Evolutionary conservation across 2,329 filamentous ascomycete species (phyloP).

Genomic region (Trichocomaceae sp.): DNA sequence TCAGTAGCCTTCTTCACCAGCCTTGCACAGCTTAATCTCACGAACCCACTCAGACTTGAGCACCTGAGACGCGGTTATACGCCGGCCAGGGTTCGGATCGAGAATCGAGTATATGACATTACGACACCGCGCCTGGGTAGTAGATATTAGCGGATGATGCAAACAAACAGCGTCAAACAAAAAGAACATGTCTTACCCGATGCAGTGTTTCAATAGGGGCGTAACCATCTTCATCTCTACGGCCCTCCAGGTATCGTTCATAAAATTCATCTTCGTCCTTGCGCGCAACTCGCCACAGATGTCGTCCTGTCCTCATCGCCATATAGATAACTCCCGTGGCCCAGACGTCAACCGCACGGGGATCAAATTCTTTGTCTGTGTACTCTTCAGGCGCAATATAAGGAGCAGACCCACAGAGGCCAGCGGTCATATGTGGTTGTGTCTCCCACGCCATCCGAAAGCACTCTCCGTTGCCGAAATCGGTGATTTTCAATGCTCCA

Average conservation of each 20-base stretch:
- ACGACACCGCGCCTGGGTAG: slow-evolving; percentile 74
- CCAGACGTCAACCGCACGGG: slow-evolving; percentile 96
- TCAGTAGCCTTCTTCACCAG: slow-evolving; percentile 87
- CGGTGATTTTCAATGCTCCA: slow-evolving; percentile 91
- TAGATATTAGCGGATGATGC: slow-evolving; percentile 11
- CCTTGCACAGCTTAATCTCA: slow-evolving; percentile 94
- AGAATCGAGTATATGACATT: slow-evolving; percentile 99
- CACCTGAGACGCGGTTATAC: slow-evolving; percentile 92
- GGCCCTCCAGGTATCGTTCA: slow-evolving; percentile 83
- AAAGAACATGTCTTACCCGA: slow-evolving; percentile 58
- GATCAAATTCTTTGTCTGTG: slow-evolving; percentile 89
- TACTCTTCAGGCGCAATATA: slow-evolving; percentile 99
- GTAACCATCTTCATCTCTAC: slow-evolving; percentile 91
- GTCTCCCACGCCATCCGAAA: slow-evolving; percentile 99
- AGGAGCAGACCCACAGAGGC: slow-evolving; percentile 89
- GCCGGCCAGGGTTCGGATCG: slow-evolving; percentile 84
- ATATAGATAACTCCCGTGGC: slow-evolving; percentile 99
- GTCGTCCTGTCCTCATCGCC: slow-evolving; percentile 95
- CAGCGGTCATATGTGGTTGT: slow-evolving; percentile 95
- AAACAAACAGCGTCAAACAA: background rate
- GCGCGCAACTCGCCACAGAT: slow-evolving; percentile 94
- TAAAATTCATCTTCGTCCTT: slow-evolving; percentile 98
- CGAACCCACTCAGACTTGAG: slow-evolving; percentile 98
- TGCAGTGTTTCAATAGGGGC: slow-evolving; percentile 92
- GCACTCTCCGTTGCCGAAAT: slow-evolving; percentile 98